Evolutionary conservation across 169 alveolate species (phyloP).

Genomic region (Plasmodium inui): DNA sequence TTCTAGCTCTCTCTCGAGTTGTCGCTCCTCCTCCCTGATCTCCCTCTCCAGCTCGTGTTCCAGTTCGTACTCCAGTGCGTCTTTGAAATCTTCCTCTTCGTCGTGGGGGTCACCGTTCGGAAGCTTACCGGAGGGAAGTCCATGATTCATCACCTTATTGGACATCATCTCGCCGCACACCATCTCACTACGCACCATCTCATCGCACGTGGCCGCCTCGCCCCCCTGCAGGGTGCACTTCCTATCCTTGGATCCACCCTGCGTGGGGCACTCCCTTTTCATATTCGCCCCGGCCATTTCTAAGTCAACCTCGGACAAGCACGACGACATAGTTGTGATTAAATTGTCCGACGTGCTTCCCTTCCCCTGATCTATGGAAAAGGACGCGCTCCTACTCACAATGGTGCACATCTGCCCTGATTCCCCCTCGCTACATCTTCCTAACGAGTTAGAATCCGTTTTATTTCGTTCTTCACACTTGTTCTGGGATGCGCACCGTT

Average conservation of each 20-base stretch:
- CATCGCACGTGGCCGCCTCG: not conserved
- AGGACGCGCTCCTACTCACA: not conserved
- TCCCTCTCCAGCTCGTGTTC: slow-evolving; percentile 16
- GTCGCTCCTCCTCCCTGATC: slow-evolving; percentile 19
- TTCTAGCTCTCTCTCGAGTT: slow-evolving; percentile 22
- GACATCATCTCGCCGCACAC: not conserved
- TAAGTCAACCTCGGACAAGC: not conserved
- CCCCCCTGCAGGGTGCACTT: not conserved
- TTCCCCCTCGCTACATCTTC: not conserved
- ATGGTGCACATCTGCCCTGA: not conserved
- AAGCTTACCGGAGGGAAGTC: not conserved
- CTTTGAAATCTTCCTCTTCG: slow-evolving; percentile 16
- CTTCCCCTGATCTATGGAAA: not conserved
- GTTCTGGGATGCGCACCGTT: not conserved
- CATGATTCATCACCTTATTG: no score
- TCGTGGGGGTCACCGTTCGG: not conserved
- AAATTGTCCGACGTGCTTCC: not conserved
- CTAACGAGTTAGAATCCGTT: not conserved
- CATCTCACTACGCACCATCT: not conserved
- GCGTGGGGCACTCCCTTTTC: not conserved
- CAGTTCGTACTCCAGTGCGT: slow-evolving; percentile 1
- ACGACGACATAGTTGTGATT: not conserved
- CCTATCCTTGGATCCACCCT: not conserved
- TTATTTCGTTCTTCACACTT: not conserved
- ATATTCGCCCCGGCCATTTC: not conserved